Base-by-base conservation (phyloP, 2,329 filamentous ascomycete species). In the Rhynchosporium secalis region DNA sequence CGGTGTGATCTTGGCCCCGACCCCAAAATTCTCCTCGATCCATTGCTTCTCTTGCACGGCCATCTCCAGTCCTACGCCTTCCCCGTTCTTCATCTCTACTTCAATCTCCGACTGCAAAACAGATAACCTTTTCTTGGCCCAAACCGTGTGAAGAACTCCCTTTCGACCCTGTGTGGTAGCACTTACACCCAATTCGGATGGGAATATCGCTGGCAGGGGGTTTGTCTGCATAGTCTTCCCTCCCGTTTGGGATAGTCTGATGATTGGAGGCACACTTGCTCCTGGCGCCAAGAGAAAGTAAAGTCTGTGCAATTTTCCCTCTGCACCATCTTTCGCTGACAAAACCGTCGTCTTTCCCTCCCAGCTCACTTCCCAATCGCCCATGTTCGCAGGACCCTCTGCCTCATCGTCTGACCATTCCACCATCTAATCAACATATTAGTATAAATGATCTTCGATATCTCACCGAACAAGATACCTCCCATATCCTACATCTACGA, bases 61-160 rank as follows among this genome's bases (percentile, higher is more conserved):
- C 88, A 96, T 96, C 72, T 91, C 86, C 61, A 96, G 78, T 1
- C 90, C 92, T 20, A 96, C 85, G 26, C 92, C 90, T 77, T 96
- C 92, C 12, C 83, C 82, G 72, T 96, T 96, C 69, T 82, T 83
- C 72, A 88, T 83, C 78, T 96, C 92, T 7, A 79, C 78, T 9
- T 83, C 85, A 69, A 96, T 94, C 78, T 96, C 92, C 62, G 81
- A 81, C 57, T 92, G 85, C 54, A 96, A 78, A 65, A 90, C 87
- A 38, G 86, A 85, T 28, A 96, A 78, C 47, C 92, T 82, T 75
- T 90, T 88, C 79, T 92, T 92, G 20, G 91, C 93, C 92, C 93
- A 97, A 62, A 94, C 86, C 1, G 91, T 96, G 73, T 74, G 93
- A 63, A 96, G 77, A 1, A 96, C 91, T 1, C 92, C 92, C 66